Evolutionary conservation across 2,329 filamentous ascomycete genomes (phyloP), one percentile per base, ranked within the genome.

Genomic region (Periconia sp.): DNA sequence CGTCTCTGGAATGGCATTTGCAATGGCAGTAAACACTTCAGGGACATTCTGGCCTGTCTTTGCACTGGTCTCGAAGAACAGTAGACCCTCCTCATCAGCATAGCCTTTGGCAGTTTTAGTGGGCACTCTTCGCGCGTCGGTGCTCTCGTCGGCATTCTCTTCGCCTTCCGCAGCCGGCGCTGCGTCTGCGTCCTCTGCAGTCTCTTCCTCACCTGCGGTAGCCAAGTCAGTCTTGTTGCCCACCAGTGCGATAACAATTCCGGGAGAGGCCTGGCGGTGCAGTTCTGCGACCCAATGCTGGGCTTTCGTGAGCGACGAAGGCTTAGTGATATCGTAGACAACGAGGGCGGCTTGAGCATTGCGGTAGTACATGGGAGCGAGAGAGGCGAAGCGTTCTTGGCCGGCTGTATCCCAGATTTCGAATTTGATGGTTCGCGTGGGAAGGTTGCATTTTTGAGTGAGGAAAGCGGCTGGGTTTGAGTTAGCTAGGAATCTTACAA

Each of bases 311-410:
- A 99, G 85, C 34, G 91, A 96, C 36, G 90, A 94, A 30, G 92
- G 88, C 74, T 97, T 97, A 51, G 94, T 99, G 62, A 99, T 86
- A 70, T 99, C 92, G 83, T 97, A 99, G 69, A 97, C 92, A 50
- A 99, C 92, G 57, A 99, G 88, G 11, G 94, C 94, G 53, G 92
- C 91, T 77, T 97, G 92, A 37, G 94, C 94, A 71, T 99, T 97
- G 74, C 92, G 91, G 79, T 97, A 97, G 82, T 99, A 99, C 94
- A 97, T 97, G 62, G 92, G 94, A 38, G 94, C 94, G 48, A 97
- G 84, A 37, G 89, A 95, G 61, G 92, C 92, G 69, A 97, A 99
- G 53, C 92, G 89, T 78, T 99, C 92, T 75, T 99, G 92, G 67
- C 92, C 92, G 30, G 94, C 92, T 12, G 92, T 97, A 78, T 99